A percentile compares a stretch with the other conserved stretches of the same genome.
phyloP scores from a whole-genome alignment of 305 asterid genomes.

The Rubia peregrina region DNA sequence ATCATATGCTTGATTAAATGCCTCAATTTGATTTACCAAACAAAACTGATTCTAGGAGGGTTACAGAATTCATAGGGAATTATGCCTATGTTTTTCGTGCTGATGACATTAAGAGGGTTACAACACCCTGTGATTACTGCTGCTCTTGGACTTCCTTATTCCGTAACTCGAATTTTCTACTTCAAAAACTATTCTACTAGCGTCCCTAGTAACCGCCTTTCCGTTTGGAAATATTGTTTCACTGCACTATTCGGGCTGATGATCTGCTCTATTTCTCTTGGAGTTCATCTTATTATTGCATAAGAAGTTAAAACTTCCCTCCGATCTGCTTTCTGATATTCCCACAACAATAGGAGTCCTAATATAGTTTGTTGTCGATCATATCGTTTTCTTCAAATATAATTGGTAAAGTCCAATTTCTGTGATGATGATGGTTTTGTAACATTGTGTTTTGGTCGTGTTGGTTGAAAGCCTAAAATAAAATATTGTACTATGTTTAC shows the following conservation, averaged over 20 bases:
- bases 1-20: no score
- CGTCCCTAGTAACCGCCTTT: slow-evolving; percentile 51
- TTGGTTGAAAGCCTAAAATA: no score
- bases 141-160: slow-evolving; percentile 44
- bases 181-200: slow-evolving; percentile 81
- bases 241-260: slow-evolving; percentile 43
- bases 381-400: not conserved
- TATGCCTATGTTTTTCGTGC: slow-evolving; percentile 66
- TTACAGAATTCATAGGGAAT: slow-evolving; percentile 65
- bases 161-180: slow-evolving; percentile 51
- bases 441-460: no score
- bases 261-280: slow-evolving; percentile 51
- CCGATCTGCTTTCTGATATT: not conserved
- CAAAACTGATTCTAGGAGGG: no score
- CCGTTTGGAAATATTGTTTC: slow-evolving; percentile 49
- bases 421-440: no score
- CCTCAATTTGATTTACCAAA: no score
- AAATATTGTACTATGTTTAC: no score
- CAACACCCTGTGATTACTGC: slow-evolving; percentile 58
- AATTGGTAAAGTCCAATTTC: not conserved
- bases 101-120: slow-evolving; percentile 67
- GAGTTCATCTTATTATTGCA: slow-evolving; percentile 37
- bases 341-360: not conserved
- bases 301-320: slow-evolving; percentile 14
- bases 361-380: not conserved